These are phyloP conservation scores for Pyrus communis DNA, from an alignment of 306 rosid species.

Conservation along the genomic window DNA sequence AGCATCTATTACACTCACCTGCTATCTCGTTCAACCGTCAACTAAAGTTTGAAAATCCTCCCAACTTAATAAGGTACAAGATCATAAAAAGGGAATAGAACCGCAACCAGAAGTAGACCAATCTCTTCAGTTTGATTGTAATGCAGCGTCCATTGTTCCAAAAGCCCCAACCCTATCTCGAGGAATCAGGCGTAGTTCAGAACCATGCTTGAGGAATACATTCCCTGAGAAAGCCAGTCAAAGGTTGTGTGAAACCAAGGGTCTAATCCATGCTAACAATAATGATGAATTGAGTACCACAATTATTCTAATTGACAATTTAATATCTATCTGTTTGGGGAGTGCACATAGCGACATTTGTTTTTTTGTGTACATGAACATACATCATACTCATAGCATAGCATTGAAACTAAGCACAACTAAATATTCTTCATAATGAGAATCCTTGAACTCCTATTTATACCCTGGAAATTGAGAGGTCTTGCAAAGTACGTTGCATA, in stretches of 20 bases:
- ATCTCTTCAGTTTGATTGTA: slow-evolving; percentile 6
- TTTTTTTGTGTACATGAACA: neutral
- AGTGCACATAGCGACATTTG: neutral
- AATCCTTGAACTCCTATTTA: neutral
- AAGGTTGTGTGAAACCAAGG: neutral
- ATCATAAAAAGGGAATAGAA: neutral
- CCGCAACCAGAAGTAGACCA: neutral
- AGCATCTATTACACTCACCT: neutral
- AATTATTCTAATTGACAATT: neutral
- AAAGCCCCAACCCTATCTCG: slow-evolving; percentile 54
- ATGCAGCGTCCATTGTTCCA: slow-evolving; percentile 4
- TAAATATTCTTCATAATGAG: neutral
- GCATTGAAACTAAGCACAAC: too few species aligned
- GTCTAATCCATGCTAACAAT: neutral
- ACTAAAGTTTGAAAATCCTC: slow-evolving; percentile 4
- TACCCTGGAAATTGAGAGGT: too few species aligned
- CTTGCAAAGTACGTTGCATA: too few species aligned
- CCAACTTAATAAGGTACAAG: neutral
- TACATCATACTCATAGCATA: neutral
- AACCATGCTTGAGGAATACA: slow-evolving; percentile 62
- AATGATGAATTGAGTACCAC: neutral
- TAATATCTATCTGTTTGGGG: neutral
- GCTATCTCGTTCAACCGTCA: neutral
- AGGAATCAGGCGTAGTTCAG: slow-evolving; percentile 55
- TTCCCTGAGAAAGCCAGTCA: slow-evolving; percentile 30